Percentiles rank a stretch among this genome's conserved stretches.
Evolutionary conservation across 305 asterid genomes (phyloP).

Genomic region (Fraxinus sp.): DNA sequence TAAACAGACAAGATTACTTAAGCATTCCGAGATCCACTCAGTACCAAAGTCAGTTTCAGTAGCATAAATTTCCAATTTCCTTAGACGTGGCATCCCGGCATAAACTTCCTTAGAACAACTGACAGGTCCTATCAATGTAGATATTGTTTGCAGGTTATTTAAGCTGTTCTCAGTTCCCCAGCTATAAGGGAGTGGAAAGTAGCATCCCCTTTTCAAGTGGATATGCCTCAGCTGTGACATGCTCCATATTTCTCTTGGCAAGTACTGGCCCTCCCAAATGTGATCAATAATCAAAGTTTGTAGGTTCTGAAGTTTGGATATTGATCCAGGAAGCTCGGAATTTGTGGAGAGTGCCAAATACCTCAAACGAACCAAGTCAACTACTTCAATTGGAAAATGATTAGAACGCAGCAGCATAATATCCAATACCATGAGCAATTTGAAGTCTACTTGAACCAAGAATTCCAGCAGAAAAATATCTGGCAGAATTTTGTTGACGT

Average conservation of each 20-base stretch:
- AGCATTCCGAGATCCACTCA: conserved; percentile 7
- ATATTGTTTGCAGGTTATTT: conserved; percentile 6
- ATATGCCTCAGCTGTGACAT: conserved; percentile 28
- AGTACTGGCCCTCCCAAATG: conserved; percentile 16
- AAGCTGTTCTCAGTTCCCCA: background rate
- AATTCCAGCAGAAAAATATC: background rate
- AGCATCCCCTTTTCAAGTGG: conserved; percentile 13
- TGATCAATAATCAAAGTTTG: conserved; percentile 23
- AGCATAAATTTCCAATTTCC: background rate
- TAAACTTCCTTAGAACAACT: background rate
- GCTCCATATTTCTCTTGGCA: conserved; percentile 17
- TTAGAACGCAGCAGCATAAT: background rate
- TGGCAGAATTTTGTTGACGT: background rate
- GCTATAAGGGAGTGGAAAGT: conserved; percentile 17
- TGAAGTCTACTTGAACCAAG: conserved; percentile 13
- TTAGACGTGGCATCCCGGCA: background rate
- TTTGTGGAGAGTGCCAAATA: conserved; percentile 20
- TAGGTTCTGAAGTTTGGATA: conserved; percentile 6
- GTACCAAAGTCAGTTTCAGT: conserved; percentile 1
- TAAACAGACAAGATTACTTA: background rate
- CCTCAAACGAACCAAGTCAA: conserved; percentile 10
- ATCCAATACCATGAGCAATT: conserved; percentile 23
- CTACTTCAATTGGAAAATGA: background rate
- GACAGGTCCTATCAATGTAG: conserved; percentile 7
- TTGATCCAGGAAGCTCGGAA: background rate